Evolutionary conservation across 1,284 basidiomycete species (phyloP).

Genomic region (Sphagnurus paluster): DNA sequence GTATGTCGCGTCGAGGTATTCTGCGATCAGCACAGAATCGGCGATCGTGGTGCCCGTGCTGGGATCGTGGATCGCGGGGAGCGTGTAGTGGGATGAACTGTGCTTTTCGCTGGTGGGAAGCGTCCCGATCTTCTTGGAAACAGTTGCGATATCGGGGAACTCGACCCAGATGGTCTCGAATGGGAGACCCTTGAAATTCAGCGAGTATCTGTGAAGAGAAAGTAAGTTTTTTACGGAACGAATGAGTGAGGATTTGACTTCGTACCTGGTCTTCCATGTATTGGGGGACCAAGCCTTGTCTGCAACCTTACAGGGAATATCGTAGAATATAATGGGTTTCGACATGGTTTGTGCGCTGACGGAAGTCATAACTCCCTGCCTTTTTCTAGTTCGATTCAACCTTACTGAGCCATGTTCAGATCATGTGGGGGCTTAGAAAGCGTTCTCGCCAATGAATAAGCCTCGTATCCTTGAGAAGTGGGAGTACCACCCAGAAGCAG

Average conservation of each 20-base stretch:
- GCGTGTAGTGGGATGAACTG: conserved; percentile 35
- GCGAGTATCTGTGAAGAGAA: conserved; percentile 24
- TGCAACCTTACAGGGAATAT: conserved; percentile 8
- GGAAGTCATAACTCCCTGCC: no score
- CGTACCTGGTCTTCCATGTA: conserved; percentile 16
- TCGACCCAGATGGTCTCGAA: conserved; percentile 42
- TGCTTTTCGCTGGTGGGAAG: conserved; percentile 24
- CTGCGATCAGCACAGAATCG: conserved; percentile 43
- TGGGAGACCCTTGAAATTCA: conserved; percentile 41
- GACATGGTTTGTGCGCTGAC: neutral
- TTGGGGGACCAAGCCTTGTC: conserved; percentile 12
- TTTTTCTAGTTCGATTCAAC: no score
- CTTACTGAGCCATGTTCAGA: no score
- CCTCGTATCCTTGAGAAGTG: no score
- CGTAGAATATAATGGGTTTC: conserved; percentile 15
- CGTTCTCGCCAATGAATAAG: no score
- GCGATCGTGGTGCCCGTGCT: conserved; percentile 32
- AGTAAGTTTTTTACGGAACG: neutral
- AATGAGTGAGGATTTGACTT: neutral
- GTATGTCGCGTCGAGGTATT: conserved; percentile 47
- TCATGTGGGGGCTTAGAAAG: no score
- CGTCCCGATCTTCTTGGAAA: conserved; percentile 31
- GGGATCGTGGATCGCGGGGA: conserved; percentile 37
- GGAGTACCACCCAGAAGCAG: no score
- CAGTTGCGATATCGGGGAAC: conserved; percentile 36